phyloP scores from a whole-genome alignment of 1,284 basidiomycete species.

The Malassezia obtusa region DNA sequence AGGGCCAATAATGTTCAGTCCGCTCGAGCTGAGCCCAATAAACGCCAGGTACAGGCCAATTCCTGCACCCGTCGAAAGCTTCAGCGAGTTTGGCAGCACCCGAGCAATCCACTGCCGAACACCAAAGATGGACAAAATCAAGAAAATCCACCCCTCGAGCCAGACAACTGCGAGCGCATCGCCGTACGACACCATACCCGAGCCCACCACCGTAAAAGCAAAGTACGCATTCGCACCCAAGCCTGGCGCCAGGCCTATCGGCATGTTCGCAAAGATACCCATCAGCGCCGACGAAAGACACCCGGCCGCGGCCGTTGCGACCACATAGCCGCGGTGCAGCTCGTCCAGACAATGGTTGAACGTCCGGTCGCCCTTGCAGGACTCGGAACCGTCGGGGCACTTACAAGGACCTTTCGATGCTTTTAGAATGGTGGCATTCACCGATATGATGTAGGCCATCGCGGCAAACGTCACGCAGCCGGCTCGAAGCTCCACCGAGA shows the following conservation, averaged over 20 bases:
- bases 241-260: conserved; percentile 58
- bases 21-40: conserved; percentile 56
- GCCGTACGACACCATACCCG: conserved; percentile 65
- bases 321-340: conserved; percentile 46
- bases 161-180: conserved; percentile 77
- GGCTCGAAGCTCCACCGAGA: conserved; percentile 49
- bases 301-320: conserved; percentile 63
- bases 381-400: conserved; percentile 52
- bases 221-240: conserved; percentile 71
- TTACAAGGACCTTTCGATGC: conserved; percentile 72
- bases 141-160: conserved; percentile 65
- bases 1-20: conserved; percentile 69
- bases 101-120: conserved; percentile 82
- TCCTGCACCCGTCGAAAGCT: conserved; percentile 71
- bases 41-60: conserved; percentile 65
- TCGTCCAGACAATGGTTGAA: conserved; percentile 52
- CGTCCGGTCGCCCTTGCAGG: conserved; percentile 53
- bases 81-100: conserved; percentile 74
- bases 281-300: conserved; percentile 68
- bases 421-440: conserved; percentile 58
- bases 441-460: conserved; percentile 55
- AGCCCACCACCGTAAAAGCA: conserved; percentile 75
- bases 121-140: conserved; percentile 69
- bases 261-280: conserved; percentile 73
- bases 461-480: conserved; percentile 44